phyloP scores from a whole-genome alignment of 129 eudicot genomes.

The Flaveria sonorensis region DNA sequence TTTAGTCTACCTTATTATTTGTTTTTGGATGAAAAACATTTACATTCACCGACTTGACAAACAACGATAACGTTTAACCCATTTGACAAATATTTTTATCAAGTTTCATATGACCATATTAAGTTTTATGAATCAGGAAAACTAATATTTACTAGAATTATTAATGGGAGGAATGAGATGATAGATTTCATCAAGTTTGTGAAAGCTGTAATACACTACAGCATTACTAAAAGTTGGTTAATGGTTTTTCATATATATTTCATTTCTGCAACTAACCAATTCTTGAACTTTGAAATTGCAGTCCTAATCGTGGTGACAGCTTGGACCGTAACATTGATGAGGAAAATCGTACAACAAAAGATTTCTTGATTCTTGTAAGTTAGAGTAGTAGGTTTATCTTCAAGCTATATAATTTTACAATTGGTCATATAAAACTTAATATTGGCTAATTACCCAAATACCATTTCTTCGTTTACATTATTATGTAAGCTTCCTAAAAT shows the following conservation, averaged over 20 bases:
- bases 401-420: background rate
- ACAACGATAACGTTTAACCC: background rate
- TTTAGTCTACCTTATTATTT: background rate
- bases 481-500: background rate
- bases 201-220: background rate
- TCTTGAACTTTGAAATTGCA: constrained; percentile 38
- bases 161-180: background rate
- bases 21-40: background rate
- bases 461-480: background rate
- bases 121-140: background rate
- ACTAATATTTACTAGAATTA: background rate
- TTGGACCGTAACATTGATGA: constrained; percentile 91
- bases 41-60: constrained; percentile 1
- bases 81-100: background rate
- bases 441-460: constrained; percentile 23
- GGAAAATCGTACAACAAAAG: constrained; percentile 76
- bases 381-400: constrained; percentile 11
- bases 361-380: constrained; percentile 92
- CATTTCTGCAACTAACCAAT: constrained; percentile 13
- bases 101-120: background rate
- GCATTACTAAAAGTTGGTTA: background rate
- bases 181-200: background rate
- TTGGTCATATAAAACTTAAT: constrained; percentile 3
- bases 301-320: constrained; percentile 98
- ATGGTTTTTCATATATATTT: background rate